Conservation (phyloP, 1,284 basidiomycete species). For the Sanghuangporus baumii region DNA sequence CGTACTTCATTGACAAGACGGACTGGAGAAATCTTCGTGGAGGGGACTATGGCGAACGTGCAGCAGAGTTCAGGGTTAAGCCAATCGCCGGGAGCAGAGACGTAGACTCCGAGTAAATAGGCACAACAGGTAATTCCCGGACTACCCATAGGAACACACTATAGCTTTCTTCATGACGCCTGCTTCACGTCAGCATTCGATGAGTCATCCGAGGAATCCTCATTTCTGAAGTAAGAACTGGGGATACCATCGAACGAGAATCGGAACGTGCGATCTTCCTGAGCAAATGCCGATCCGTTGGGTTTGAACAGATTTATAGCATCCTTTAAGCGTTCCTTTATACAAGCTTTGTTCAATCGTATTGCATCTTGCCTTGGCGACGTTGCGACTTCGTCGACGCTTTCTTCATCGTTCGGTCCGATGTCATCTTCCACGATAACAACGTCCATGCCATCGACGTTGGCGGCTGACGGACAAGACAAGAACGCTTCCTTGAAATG, state of each 20-base stretch:
- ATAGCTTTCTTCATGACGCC: no score
- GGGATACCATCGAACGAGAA: conserved; percentile 9
- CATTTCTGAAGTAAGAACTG: no score
- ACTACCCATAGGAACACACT: no score
- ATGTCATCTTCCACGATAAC: background rate
- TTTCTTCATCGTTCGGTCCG: background rate
- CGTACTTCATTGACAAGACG: no score
- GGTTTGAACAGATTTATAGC: background rate
- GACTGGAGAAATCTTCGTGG: no score
- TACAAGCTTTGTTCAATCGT: background rate
- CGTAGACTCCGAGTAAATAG: no score
- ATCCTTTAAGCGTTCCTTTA: conserved; percentile 5
- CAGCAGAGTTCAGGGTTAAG: no score
- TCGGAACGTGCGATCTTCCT: conserved; percentile 8
- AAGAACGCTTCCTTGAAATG: conserved; percentile 9
- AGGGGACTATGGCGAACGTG: no score
- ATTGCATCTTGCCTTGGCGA: background rate
- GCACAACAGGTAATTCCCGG: no score
- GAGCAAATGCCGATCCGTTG: background rate
- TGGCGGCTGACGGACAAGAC: background rate
- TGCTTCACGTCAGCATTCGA: no score
- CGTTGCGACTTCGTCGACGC: background rate
- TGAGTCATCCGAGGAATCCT: no score
- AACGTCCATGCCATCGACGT: background rate
- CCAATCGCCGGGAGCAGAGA: no score